Evolutionary conservation across 2,329 filamentous ascomycete genomes (phyloP).

Genomic region (Acrodontium crateriforme): DNA sequence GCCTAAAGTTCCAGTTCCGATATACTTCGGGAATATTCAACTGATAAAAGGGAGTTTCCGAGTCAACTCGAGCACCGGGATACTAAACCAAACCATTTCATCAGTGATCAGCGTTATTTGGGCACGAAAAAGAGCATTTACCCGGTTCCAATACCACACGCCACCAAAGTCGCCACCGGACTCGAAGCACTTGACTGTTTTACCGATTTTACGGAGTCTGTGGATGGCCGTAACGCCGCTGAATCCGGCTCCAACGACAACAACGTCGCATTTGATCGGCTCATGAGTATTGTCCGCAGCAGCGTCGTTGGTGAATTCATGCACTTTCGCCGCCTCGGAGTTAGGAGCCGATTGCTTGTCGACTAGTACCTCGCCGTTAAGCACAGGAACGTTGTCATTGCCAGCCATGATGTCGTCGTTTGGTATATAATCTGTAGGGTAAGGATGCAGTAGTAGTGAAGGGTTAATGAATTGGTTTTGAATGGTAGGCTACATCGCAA

Average conservation of each 20-base stretch:
- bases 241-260: conserved; percentile 26
- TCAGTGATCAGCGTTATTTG: conserved; percentile 1
- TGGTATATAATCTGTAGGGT: no score
- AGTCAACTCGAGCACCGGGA: conserved; percentile 35
- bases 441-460: no score
- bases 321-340: not conserved
- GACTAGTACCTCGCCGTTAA: conserved; percentile 1
- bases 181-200: conserved; percentile 23
- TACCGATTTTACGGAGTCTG: conserved; percentile 19
- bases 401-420: conserved; percentile 1
- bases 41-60: conserved; percentile 34
- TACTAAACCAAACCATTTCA: conserved; percentile 14
- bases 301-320: conserved; percentile 2
- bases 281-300: conserved; percentile 1
- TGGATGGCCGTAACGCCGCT: conserved; percentile 24
- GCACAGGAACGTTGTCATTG: not conserved
- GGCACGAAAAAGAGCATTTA: conserved; percentile 10
- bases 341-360: not conserved
- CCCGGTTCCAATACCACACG: conserved; percentile 26
- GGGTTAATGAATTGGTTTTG: no score
- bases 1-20: conserved; percentile 41
- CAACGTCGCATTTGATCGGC: conserved; percentile 7
- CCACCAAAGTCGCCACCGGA: conserved; percentile 24
- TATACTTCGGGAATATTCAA: conserved; percentile 32
- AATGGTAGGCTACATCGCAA: no score